Percentiles rank a stretch among this genome's conserved stretches.
phyloP scores from a whole-genome alignment of 1,139 yeast genomes.

The Yamadazyma triangularis region DNA sequence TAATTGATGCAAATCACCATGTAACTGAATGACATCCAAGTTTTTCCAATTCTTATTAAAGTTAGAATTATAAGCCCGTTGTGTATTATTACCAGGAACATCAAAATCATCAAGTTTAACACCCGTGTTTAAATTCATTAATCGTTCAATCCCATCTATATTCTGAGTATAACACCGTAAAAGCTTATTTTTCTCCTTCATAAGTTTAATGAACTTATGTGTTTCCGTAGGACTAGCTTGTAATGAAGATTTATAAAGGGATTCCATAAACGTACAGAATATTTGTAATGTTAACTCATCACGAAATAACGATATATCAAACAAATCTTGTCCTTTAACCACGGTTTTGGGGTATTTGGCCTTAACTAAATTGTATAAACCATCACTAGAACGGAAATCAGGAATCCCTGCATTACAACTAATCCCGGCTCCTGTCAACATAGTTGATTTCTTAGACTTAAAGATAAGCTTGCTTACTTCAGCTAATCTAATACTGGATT shows the following conservation, averaged over 20 bases:
- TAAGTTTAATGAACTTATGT: conserved; percentile 66
- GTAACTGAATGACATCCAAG: conserved; percentile 79
- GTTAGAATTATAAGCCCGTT: conserved; percentile 10
- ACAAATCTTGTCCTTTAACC: conserved; percentile 82
- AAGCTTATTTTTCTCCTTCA: conserved; percentile 64
- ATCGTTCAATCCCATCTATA: conserved; percentile 47
- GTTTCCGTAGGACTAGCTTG: conserved; percentile 78
- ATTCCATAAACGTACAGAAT: conserved; percentile 81
- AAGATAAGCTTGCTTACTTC: conserved; percentile 40
- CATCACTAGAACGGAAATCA: conserved; percentile 82
- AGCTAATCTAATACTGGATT: conserved; percentile 28
- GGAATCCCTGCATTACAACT: conserved; percentile 97
- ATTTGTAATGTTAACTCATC: conserved; percentile 57
- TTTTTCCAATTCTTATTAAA: conserved; percentile 51
- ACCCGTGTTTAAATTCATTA: conserved; percentile 42
- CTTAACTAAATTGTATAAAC: conserved; percentile 74
- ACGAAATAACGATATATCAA: conserved; percentile 78
- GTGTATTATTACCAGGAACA: conserved; percentile 3
- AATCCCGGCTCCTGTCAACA: conserved; percentile 91
- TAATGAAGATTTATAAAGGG: conserved; percentile 57
- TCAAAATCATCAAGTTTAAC: conserved; percentile 29
- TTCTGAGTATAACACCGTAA: conserved; percentile 83
- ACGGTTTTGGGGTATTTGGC: conserved; percentile 56
- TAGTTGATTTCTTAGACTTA: conserved; percentile 48
- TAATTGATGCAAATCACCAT: conserved; percentile 78